Evolutionary conservation across 371 early-diverging fungal genomes (phyloP), one percentile per base, ranked within the genome.

Genomic region (Rhizopus delemar): DNA sequence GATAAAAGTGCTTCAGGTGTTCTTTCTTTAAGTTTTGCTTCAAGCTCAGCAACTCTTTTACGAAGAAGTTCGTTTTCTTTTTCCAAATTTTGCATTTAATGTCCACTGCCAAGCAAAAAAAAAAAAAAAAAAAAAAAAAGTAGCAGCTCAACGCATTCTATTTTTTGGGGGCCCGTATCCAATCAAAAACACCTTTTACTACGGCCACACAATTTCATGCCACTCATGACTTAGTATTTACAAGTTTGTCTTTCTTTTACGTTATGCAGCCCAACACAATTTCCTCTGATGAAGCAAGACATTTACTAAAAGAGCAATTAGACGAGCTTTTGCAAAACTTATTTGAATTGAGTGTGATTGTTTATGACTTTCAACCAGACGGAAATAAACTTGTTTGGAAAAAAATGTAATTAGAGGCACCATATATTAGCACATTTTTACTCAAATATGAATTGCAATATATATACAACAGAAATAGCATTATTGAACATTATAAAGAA

Each of bases 321-420:
- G 78, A 80, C 51, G 84, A 84, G 16, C 55, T 84, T 50, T 63
- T 87, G 38, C 83, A 88, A 52, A 72, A 78, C 22, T 71, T 90
- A 13, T 81, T 86, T 53, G 86, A 86, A 61, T 68, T 88, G 32
- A 83, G 86, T 59, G 81, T 87, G 45, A 82, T 86, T 36, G 87
- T 86, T 41, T 85, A 83, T 46, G 88, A 90, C 75, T 90, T 85
- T 62, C 90, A 90, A 63, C 75, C 85, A 5, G 88, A 86, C 56
- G 77, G 85, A 43, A 82, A 76, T 50, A 71, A 74, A 7, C 78
- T 86, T 35, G 83, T 90, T 6, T 78, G 82, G 69, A 73, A 83
- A 56, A 81, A 87, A 70, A 82, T 90, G 90, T 90, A 78, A 46
- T 59, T 22, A 22, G 22, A 22, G 22, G 22, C 22, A 1, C 22